Conservation (phyloP, 1,139 yeast genomes). For the Yamadazyma kanchanaburiensis region DNA sequence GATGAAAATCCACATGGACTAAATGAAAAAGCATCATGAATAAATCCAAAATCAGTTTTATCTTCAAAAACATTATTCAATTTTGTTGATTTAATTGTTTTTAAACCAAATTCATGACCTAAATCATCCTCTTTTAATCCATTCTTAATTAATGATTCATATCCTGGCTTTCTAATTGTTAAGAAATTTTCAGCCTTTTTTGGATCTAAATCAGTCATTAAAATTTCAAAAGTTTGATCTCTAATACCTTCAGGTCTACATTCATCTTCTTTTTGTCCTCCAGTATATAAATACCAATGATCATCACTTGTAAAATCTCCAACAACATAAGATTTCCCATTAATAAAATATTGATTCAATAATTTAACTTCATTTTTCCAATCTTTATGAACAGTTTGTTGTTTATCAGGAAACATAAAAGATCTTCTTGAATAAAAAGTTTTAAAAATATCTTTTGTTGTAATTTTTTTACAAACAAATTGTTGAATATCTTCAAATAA, state of each 20-base stretch:
- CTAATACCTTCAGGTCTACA: constrained; percentile 5
- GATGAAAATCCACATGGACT: constrained; percentile 97
- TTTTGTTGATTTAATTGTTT: constrained; percentile 60
- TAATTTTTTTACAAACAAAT: constrained; percentile 13
- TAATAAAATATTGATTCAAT: constrained; percentile 59
- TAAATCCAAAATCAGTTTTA: constrained; percentile 21
- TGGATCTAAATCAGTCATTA: constrained; percentile 83
- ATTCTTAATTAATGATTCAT: constrained; percentile 26
- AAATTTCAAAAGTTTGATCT: constrained; percentile 83
- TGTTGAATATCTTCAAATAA: constrained; percentile 44
- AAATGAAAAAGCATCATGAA: constrained; percentile 87
- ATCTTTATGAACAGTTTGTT: constrained; percentile 73
- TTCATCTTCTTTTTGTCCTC: constrained; percentile 30
- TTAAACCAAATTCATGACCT: constrained; percentile 73
- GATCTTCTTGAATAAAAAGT: constrained; percentile 88
- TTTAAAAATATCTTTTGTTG: constrained; percentile 48
- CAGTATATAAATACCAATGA: constrained; percentile 88
- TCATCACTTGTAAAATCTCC: constrained; percentile 73
- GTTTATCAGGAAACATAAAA: constrained; percentile 89
- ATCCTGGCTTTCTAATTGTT: constrained; percentile 56
- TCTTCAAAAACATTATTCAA: constrained; percentile 56
- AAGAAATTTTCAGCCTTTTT: constrained; percentile 59
- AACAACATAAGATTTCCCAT: constrained; percentile 72
- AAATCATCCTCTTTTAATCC: constrained; percentile 58
- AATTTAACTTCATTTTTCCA: constrained; percentile 81